phyloP scores from a whole-genome alignment of 2,329 filamentous ascomycete species.

The Sarocladiaceae sp. region DNA sequence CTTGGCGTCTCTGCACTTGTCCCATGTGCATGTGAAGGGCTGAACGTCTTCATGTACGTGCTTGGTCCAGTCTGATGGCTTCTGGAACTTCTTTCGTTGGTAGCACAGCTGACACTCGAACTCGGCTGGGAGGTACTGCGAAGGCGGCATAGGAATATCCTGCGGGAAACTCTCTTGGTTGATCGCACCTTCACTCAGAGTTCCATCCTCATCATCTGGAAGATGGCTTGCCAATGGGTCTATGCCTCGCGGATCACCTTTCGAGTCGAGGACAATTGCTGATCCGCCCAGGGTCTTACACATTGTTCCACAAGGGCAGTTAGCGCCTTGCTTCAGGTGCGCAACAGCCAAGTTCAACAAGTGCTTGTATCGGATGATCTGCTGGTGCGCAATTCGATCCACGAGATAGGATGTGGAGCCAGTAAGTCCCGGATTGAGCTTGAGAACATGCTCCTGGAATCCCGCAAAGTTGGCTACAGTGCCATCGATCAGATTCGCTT shows the following conservation, averaged over 20 bases:
- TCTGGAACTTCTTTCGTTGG: constrained; percentile 75
- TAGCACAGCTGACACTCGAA: constrained; percentile 90
- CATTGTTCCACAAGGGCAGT: constrained; percentile 54
- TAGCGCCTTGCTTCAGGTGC: constrained; percentile 56
- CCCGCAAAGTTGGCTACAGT: constrained; percentile 69
- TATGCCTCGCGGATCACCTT: constrained; percentile 50
- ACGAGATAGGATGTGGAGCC: constrained; percentile 54
- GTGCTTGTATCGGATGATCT: constrained; percentile 71
- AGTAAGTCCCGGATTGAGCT: constrained; percentile 64
- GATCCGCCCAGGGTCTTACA: constrained; percentile 65
- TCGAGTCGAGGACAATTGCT: constrained; percentile 54
- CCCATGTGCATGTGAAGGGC: constrained; percentile 89
- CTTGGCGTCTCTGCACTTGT: constrained; percentile 74
- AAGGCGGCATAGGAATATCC: constrained; percentile 77
- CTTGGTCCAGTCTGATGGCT: constrained; percentile 95
- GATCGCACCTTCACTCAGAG: constrained; percentile 62
- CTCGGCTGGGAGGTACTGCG: constrained; percentile 69
- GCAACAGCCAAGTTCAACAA: constrained; percentile 64
- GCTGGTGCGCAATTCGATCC: constrained; percentile 76
- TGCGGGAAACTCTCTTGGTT: constrained; percentile 68
- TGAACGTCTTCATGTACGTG: constrained; percentile 92
- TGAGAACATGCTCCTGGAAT: constrained; percentile 67
- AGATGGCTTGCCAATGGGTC: constrained; percentile 51
- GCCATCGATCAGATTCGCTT: constrained; percentile 57
- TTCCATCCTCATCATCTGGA: constrained; percentile 57